Evolutionary conservation across 2,329 filamentous ascomycete species (phyloP).

Genomic region (Coleophoma eucalyptorum): DNA sequence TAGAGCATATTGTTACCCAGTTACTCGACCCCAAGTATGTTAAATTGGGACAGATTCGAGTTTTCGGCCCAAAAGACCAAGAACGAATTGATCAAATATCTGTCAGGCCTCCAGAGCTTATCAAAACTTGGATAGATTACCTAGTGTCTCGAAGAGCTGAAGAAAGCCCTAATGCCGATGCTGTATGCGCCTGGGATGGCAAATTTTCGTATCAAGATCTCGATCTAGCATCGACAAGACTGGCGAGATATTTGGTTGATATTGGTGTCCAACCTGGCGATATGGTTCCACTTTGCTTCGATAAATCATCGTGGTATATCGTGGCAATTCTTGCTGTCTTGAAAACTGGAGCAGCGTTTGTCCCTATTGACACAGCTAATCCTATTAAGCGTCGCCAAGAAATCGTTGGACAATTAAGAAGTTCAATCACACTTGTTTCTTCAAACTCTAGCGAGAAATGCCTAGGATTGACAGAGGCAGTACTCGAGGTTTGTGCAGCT

Average conservation of each 20-base stretch:
- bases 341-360: conserved; percentile 24
- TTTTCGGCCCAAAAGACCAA: no score
- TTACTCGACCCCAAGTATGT: no score
- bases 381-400: conserved; percentile 19
- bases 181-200: conserved; percentile 3
- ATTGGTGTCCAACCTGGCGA: conserved; percentile 5
- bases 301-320: conserved; percentile 24
- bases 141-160: not conserved
- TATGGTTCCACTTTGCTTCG: conserved; percentile 18
- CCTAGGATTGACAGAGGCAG: no score
- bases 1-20: no score
- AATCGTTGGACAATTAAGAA: conserved; percentile 9
- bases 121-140: not conserved
- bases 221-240: conserved; percentile 8
- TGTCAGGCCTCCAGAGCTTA: not conserved
- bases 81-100: no score
- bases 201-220: conserved; percentile 11
- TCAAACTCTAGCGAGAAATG: no score
- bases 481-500: no score
- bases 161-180: conserved; percentile 5
- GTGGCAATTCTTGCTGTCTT: conserved; percentile 24
- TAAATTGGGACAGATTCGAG: no score
- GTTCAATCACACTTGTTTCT: conserved; percentile 9
- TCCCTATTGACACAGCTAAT: conserved; percentile 13
- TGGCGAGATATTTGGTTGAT: not conserved